Evolutionary conservation across 2,329 filamentous ascomycete genomes (phyloP).

Genomic region (Aspergillus calidoustus): DNA sequence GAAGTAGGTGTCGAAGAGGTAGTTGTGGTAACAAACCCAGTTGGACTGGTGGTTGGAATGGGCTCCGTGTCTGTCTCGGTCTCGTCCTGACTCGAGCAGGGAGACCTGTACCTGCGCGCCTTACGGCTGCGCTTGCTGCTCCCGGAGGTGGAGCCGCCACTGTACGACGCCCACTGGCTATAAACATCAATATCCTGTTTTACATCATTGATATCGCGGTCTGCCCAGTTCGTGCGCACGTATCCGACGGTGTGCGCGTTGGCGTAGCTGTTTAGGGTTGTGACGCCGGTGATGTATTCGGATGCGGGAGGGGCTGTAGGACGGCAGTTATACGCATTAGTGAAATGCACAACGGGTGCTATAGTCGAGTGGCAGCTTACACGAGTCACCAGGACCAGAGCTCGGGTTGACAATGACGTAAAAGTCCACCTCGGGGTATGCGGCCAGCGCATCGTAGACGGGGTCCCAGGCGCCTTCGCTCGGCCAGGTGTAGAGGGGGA

Average conservation of each 20-base stretch:
- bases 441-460: neutral
- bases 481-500: neutral
- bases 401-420: neutral
- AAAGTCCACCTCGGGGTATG: neutral
- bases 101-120: neutral
- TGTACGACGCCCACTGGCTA: neutral
- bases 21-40: no score
- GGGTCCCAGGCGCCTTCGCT: neutral
- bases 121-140: neutral
- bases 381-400: neutral
- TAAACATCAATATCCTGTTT: neutral
- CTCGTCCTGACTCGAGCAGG: neutral
- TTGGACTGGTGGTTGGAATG: neutral
- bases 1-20: neutral
- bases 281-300: neutral
- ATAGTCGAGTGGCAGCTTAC: neutral
- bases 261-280: neutral
- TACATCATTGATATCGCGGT: neutral
- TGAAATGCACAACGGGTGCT: no score
- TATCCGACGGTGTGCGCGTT: neutral
- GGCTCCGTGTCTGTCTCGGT: neutral
- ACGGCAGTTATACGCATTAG: neutral
- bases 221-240: neutral
- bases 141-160: neutral
- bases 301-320: neutral